phyloP scores from a whole-genome alignment of 805 yeast genomes.

The Spathaspora hagerdaliae region DNA sequence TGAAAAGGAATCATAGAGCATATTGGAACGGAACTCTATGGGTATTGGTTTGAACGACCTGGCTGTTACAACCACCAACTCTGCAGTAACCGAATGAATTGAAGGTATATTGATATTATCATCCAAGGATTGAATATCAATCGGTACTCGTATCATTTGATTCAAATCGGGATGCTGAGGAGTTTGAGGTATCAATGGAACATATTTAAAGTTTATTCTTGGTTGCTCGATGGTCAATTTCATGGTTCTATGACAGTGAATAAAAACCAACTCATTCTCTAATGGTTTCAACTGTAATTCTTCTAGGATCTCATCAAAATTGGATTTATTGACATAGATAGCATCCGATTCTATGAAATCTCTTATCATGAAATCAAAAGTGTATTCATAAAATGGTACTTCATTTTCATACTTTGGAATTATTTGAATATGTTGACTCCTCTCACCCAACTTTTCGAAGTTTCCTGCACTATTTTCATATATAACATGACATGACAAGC shows the following conservation, averaged over 20 bases:
- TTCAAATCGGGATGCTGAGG: neutral
- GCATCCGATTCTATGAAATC: neutral
- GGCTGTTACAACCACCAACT: constrained; percentile 7
- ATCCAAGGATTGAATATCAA: neutral
- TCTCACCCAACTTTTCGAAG: neutral
- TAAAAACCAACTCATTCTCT: neutral
- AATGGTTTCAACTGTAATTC: neutral
- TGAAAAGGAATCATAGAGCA: constrained; percentile 5
- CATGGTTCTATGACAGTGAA: neutral
- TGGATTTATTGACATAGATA: neutral
- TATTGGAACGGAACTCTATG: constrained; percentile 1
- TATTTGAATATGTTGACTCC: neutral
- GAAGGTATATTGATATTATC: neutral
- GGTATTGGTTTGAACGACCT: constrained; percentile 4
- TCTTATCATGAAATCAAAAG: neutral
- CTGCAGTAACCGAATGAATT: constrained; percentile 2
- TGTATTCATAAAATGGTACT: neutral
- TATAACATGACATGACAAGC: constrained; percentile 3
- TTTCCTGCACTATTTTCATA: neutral
- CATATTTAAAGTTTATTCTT: constrained; percentile 4
- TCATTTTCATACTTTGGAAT: constrained; percentile 1
- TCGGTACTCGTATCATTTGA: neutral
- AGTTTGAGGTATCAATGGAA: neutral
- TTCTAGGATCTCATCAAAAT: neutral
- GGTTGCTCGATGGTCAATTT: neutral